phyloP scores from a whole-genome alignment of 257 asterid genomes.

The Nicotiana benthamiana region DNA sequence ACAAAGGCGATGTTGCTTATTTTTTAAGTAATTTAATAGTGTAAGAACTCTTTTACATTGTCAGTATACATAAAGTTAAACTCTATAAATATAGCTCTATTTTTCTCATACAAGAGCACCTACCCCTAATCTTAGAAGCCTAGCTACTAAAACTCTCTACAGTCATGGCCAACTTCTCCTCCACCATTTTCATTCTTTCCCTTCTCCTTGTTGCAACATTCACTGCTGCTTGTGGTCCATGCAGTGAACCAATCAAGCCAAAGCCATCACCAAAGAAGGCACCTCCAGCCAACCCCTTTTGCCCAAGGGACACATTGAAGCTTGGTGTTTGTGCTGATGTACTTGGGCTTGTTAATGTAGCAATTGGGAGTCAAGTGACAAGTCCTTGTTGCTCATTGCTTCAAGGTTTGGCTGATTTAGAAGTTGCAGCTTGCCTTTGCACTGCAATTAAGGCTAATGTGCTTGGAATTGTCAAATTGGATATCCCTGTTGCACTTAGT shows the following conservation, averaged over 20 bases:
- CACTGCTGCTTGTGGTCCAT: conserved; percentile 35
- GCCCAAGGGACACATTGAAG: conserved; percentile 16
- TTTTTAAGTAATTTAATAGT: not conserved
- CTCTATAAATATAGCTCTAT: conserved; percentile 25
- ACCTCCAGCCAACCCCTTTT: conserved; percentile 32
- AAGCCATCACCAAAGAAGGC: conserved; percentile 24
- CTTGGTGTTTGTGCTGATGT: conserved; percentile 18
- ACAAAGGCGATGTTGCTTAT: not conserved
- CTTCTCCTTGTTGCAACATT: conserved; percentile 34
- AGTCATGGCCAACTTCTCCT: conserved; percentile 36
- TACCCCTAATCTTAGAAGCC: not conserved
- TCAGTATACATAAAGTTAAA: not conserved
- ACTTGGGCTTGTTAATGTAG: conserved; percentile 14
- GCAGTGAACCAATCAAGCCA: conserved; percentile 4
- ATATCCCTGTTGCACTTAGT: conserved; percentile 67
- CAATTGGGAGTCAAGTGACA: conserved; percentile 6
- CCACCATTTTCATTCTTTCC: conserved; percentile 29
- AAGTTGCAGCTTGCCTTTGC: conserved; percentile 52
- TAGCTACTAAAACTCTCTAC: not conserved
- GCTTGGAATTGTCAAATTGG: conserved; percentile 65
- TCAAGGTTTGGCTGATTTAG: conserved; percentile 30
- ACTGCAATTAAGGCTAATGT: conserved; percentile 18
- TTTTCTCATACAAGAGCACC: conserved; percentile 18
- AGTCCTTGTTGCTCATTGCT: conserved; percentile 14
- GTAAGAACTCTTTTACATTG: not conserved